Percentiles rank a stretch among this genome's conserved stretches.
These are phyloP conservation scores for Porogramme epimiltina DNA, from an alignment of 1,284 basidiomycete species.

Conservation along the genomic window DNA sequence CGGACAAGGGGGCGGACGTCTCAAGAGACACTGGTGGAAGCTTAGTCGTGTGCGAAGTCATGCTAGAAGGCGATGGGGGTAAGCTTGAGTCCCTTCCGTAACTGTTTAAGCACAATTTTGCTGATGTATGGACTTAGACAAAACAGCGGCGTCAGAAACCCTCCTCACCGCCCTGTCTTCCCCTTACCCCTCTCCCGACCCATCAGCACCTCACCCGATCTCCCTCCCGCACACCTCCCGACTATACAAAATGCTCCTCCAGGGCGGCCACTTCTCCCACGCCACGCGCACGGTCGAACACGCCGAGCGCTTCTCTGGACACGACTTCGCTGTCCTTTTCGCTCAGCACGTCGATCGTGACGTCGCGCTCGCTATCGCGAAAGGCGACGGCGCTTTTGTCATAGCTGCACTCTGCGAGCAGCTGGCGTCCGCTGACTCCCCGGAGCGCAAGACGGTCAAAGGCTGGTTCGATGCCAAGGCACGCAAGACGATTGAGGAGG, in stretches of 20 bases:
- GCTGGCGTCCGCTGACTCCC: conserved; percentile 31
- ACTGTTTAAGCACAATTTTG: too few species aligned
- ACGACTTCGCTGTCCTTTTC: conserved; percentile 60
- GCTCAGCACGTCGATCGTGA: conserved; percentile 59
- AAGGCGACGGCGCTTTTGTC: conserved; percentile 75
- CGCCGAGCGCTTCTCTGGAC: conserved; percentile 52
- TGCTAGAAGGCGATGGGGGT: conserved; percentile 85
- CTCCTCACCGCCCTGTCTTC: conserved; percentile 58
- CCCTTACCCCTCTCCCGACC: conserved; percentile 56
- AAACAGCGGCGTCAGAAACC: conserved; percentile 58
- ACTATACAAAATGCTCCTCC: conserved; percentile 83
- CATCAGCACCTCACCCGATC: conserved; percentile 60
- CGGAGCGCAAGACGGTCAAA: conserved; percentile 13
- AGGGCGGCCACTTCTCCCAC: conserved; percentile 86
- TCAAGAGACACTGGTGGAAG: conserved; percentile 78
- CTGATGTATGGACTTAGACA: conserved; percentile 52
- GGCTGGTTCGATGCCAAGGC: conserved; percentile 19
- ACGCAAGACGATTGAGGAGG: conserved; percentile 17
- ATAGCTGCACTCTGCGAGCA: conserved; percentile 77
- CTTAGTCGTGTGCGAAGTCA: conserved; percentile 75
- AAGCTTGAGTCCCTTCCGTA: conserved; percentile 30
- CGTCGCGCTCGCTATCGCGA: conserved; percentile 59
- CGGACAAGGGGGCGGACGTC: conserved; percentile 56
- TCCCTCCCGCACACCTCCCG: conserved; percentile 81
- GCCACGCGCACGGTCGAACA: conserved; percentile 53